Evolutionary conservation across 306 rosid genomes (phyloP), one percentile per base, ranked within the genome.

Genomic region (Psophocarpus tetragonolobus): DNA sequence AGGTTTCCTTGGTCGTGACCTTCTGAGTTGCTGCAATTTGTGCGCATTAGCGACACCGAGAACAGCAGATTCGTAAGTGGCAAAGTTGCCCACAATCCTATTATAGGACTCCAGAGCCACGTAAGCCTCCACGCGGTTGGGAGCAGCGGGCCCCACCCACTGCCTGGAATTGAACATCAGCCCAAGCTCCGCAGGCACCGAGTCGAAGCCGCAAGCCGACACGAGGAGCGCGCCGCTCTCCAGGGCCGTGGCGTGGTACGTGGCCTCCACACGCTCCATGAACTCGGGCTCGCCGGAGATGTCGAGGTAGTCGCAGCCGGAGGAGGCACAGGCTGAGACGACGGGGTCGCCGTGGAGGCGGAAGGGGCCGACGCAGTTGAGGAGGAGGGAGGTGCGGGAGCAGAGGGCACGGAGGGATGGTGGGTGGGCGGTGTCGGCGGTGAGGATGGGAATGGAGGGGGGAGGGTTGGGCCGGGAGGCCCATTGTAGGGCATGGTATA

Each of bases 301-400:
- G 62, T 92, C 97, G 71, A 92, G 78, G 65, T 94, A 94, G 68
- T 94, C 95, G 66, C 93, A 89, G 2, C 97, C 97, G 0, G 88
- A 21, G 6, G 76, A 82, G 0, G 44, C 91, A 56, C 98, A 94
- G 0, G 97, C 96, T 1, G 90, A 82, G 0, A 90, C 97, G 11
- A 94, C 96, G 0, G 94, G 85, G 8, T 89, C 91, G 48, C 97
- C 98, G 71, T 88, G 86, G 86, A 78, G 94, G 76, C 97, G 97
- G 68, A 94, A 94, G 8, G 98, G 98, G 0, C 98, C 98, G 3
- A 92, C 93, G 77, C 98, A 94, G 82, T 90, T 94, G 89, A 94
- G 97, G 33, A 94, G 71, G 71, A 91, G 85, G 30, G 69, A 57
- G 48, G 97, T 85, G 26, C 75, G 89, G 77, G 87, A 5, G 84